Evolutionary conservation across 768 basidiomycete species (phyloP), one percentile per base, ranked within the genome.

Genomic region (Hygrophorus pudorinus): DNA sequence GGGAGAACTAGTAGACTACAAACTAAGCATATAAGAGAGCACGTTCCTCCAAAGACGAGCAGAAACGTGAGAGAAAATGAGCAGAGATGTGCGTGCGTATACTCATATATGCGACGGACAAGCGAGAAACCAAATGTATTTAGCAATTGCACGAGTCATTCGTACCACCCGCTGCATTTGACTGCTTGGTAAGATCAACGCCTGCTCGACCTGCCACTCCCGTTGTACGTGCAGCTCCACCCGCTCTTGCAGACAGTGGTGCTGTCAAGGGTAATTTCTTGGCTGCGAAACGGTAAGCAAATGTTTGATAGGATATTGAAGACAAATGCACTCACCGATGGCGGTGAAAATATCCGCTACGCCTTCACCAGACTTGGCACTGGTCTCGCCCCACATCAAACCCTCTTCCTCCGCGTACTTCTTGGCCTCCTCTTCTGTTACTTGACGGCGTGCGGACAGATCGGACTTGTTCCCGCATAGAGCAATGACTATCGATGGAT

Each of bases 391-490:
- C 85, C 88, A 94, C 83, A 92, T 82, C 37, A 93, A 63, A 36
- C 89, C 88, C 65, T 94, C 89, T 62, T 91, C 87, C 41, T 89
- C 80, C 0, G 90, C 90, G 55, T 88, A 93, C 65, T 89, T 88
- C 72, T 87, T 78, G 4, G 90, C 90, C 57, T 92, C 90, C 53
- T 90, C 90, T 53, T 85, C 73, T 14, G 85, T 70, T 2, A 90
- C 86, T 61, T 91, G 88, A 54, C 89, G 79, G 49, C 86, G 81
- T 7, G 82, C 84, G 32, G 79, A 71, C 18, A 97, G 69, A 65
- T 98, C 94, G 21, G 80, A 65, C 67, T 98, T 98, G 74, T 98
- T 98, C 38, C 94, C 94, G 47, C 91, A 94, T 29, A 98, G 79
- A 32, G 90, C 86, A 60, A 98, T 94, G 55, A 94, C 79, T 70